Evolutionary conservation across 1,284 basidiomycete species (phyloP), one percentile per base, ranked within the genome.

Genomic region (Gomphus bonarii): DNA sequence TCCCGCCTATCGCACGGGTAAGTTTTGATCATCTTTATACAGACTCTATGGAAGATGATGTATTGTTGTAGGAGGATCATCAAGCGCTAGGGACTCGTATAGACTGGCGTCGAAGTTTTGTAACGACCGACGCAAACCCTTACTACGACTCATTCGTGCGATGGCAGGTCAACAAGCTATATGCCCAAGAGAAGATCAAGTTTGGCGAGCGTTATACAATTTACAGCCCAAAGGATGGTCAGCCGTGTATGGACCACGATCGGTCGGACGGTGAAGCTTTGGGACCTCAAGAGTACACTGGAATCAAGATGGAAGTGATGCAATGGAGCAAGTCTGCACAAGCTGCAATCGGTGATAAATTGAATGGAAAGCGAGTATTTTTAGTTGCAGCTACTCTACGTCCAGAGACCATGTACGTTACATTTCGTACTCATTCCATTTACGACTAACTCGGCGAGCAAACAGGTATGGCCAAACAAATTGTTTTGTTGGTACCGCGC

Each of bases 211-310:
- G 97, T 48, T 97, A 98, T 73, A 99, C 97, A 43, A 93, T 99
- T 69, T 99, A 97, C 78, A 95, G 91, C 64, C 93, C 93, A n/a
- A 98, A 98, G 72, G 97, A 99, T 66, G 94, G 93, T 9, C 97
- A 99, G 69, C 95, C 97, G 1, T 99, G 97, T 70, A 99, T 99
- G 97, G 97, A 99, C 73, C 97, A 99, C 75, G 97, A 99, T 70
- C 90, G 97, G 61, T 82, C 85, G 58, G 92, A 93, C 62, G 97
- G 97, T 50, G 97, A 99, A 72, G 95, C 89, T 55, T 76, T 97
- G 58, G 92, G 92, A 16, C 95, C 97, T 7, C 94, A 97, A 67
- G 95, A 99, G 70, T 99, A 99, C 74, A 94, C 95, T 14, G 90
- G 79, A 18, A 75, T 99, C 69, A 98, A 97, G 77, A 94, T 98